Evolutionary conservation across 2,329 filamentous ascomycete genomes (phyloP), one percentile per base, ranked within the genome.

Genomic region (Paecilomyces dactylethromorphus): DNA sequence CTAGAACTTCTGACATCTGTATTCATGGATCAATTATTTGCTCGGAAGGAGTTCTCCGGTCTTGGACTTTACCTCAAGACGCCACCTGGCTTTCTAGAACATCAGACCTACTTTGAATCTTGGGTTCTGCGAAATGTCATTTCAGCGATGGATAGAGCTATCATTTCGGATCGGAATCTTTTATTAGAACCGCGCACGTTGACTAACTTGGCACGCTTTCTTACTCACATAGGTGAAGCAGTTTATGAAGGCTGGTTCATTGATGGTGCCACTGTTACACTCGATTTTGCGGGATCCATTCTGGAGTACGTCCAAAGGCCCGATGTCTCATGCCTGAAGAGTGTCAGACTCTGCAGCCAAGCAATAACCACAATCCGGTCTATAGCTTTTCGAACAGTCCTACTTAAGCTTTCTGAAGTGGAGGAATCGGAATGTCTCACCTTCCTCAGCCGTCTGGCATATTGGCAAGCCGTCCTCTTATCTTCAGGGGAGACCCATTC

Each of bases 221-320:
- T 87, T 32, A 79, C 84, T 2, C 91, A 97, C 69, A 84, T 97
- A 71, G 85, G 89, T 0, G 94, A 99, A 71, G 90, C 91, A 5
- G 88, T 96, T 12, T 97, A 94, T 64, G 94, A 97, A 74, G 94
- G 94, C 15, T 97, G 92, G 91, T 97, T 97, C 69, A 84, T 97
- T 62, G 88, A 94, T 64, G 93, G 93, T 1, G 90, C 90, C 1
- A 89, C 92, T 65, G 82, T 86, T 3, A 83, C 94, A 65, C 82
- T 97, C 32, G 92, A 97, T 67, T 95, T 97, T 66, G 84, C 88
- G 3, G 94, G 93, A 1, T 87, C 88, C 56, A 76, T 97, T 6
- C 76, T 99, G 6, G 94, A 99, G 70, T 93, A 96, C 67, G 79
- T 99, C 3, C 91, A 96, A 70, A 85, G 90, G 10, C 89, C 92